These are phyloP conservation scores for Penicillium dipodomyicola DNA, from an alignment of 495 filamentous ascomycete genomes.

Conservation along the genomic window DNA sequence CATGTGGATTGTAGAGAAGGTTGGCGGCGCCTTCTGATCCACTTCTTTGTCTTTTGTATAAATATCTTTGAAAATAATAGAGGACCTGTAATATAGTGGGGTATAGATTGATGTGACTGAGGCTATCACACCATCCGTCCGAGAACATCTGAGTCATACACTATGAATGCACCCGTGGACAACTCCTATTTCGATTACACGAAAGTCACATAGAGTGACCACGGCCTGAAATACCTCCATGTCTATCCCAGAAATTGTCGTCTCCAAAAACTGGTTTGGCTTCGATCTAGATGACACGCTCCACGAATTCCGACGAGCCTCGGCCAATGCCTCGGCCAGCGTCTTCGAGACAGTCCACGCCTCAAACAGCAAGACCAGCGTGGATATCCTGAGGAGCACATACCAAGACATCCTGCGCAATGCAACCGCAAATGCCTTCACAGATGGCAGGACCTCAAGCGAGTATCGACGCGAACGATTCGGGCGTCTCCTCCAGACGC, in stretches of 20 bases:
- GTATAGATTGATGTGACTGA: neutral
- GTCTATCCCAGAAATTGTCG: neutral
- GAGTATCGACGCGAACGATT: constrained; percentile 43
- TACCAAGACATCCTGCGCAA: constrained; percentile 30
- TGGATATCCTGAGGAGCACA: constrained; percentile 18
- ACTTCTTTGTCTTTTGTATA: constrained; percentile 12
- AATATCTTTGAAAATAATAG: constrained; percentile 9
- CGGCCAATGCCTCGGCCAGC: constrained; percentile 23
- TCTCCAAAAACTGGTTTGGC: constrained; percentile 35
- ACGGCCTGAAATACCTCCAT: neutral
- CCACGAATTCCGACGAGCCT: constrained; percentile 41
- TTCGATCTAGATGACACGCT: constrained; percentile 46
- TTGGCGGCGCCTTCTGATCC: constrained; percentile 64
- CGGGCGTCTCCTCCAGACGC: constrained; percentile 22
- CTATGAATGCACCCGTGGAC: neutral
- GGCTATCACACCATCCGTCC: constrained; percentile 1
- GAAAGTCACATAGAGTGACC: neutral
- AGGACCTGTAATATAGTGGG: constrained; percentile 6
- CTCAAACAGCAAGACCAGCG: constrained; percentile 1
- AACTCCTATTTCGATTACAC: neutral
- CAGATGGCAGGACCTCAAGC: constrained; percentile 34
- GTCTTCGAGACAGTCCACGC: constrained; percentile 25
- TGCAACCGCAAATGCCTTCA: constrained; percentile 35
- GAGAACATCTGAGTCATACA: constrained; percentile 3
- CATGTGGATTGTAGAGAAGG: constrained; percentile 81